phyloP scores from a whole-genome alignment of 192 early-diverging fungal genomes.

The Coemansia umbellata region DNA sequence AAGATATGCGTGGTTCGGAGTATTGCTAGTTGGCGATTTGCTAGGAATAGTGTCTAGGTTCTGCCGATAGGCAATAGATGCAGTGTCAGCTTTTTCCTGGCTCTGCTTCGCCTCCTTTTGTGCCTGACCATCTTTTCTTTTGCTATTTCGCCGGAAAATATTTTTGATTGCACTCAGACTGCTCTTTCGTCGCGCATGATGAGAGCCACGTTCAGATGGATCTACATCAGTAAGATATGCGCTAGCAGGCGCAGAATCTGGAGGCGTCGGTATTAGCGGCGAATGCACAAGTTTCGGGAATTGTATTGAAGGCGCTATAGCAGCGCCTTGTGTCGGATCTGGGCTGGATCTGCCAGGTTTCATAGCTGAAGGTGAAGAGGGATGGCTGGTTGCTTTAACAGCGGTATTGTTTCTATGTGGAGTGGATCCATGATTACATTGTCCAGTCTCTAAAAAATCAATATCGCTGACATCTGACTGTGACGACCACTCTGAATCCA shows the following conservation, averaged over 20 bases:
- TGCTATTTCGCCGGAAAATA: conserved; percentile 31
- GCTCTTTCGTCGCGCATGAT: conserved; percentile 23
- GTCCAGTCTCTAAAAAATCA: too few species aligned
- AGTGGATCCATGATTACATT: too few species aligned
- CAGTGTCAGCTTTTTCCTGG: not conserved
- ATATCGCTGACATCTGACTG: too few species aligned
- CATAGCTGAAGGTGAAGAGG: too few species aligned
- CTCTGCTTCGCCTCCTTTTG: not conserved
- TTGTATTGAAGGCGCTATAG: too few species aligned
- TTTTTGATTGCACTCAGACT: conserved; percentile 26
- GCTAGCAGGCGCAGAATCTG: not conserved
- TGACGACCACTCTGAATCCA: conserved; percentile 30
- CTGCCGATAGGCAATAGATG: not conserved
- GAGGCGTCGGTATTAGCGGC: not conserved
- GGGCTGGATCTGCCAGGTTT: too few species aligned
- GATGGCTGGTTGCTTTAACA: too few species aligned
- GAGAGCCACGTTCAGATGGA: not conserved
- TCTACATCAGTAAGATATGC: not conserved
- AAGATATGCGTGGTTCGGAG: not conserved
- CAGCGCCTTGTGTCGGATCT: too few species aligned
- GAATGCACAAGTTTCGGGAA: not conserved
- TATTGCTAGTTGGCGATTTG: not conserved
- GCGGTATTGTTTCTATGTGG: too few species aligned
- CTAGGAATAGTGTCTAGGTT: conserved; percentile 16
- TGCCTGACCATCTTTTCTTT: conserved; percentile 2